Percentiles rank a stretch among this genome's conserved stretches.
Evolutionary conservation across 1,139 yeast genomes (phyloP).

Genomic region (Candida dubliniensis): DNA sequence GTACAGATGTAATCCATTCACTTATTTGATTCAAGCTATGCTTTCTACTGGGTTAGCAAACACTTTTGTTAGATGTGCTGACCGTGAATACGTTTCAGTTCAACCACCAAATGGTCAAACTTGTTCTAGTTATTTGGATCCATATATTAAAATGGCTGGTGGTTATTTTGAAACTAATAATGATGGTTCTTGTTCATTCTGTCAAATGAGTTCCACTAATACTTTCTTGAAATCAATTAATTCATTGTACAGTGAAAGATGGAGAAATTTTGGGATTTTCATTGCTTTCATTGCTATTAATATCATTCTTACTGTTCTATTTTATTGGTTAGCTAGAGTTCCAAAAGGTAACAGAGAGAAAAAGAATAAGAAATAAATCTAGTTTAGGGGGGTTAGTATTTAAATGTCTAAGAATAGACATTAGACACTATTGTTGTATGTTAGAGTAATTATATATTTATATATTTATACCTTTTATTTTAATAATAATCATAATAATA

Average conservation of each 20-base stretch:
- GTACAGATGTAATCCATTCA: conserved; percentile 67
- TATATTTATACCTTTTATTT: too few species aligned
- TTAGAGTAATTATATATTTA: too few species aligned
- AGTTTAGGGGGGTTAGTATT: not conserved
- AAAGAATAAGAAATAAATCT: conserved; percentile 24
- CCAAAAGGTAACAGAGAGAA: conserved; percentile 46
- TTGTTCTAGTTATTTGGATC: conserved; percentile 53
- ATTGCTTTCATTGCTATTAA: conserved; percentile 51
- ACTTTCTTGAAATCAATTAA: conserved; percentile 46
- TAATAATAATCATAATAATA: not conserved
- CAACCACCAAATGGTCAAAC: conserved; percentile 49
- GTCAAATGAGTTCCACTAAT: conserved; percentile 52
- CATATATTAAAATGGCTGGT: conserved; percentile 47
- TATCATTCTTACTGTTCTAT: conserved; percentile 47
- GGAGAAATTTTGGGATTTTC: conserved; percentile 73
- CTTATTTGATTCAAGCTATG: conserved; percentile 48
- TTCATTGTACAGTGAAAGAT: conserved; percentile 47
- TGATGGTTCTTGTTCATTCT: conserved; percentile 46
- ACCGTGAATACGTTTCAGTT: conserved; percentile 27
- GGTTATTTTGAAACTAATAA: conserved; percentile 39
- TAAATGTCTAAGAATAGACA: not conserved
- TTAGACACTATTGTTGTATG: not conserved
- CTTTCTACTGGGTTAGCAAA: conserved; percentile 28
- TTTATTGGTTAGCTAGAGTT: conserved; percentile 78
- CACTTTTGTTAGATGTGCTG: conserved; percentile 25